phyloP scores from a whole-genome alignment of 176 grass and related monocot genomes.

The Thinopyrum elongatum region DNA sequence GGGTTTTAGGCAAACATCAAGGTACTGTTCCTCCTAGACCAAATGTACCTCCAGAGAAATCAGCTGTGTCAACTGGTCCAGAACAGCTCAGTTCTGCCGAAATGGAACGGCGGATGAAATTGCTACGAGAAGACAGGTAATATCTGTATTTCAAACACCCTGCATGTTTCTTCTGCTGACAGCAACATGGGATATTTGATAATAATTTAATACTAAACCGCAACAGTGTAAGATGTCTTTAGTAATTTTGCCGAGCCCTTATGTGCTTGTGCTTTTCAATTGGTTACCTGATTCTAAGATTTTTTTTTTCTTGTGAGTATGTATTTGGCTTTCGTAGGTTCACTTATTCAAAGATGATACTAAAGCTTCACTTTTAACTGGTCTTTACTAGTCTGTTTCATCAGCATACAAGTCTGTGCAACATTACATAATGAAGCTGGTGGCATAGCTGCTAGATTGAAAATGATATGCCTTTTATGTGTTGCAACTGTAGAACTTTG shows the following conservation, averaged over 20 bases:
- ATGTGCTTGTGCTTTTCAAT: constrained; percentile 5
- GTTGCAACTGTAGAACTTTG: not conserved
- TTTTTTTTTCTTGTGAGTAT: not conserved
- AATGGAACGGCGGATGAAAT: constrained; percentile 78
- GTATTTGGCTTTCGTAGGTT: not conserved
- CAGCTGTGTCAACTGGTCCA: constrained; percentile 37
- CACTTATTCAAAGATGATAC: not conserved
- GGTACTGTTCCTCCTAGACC: constrained; percentile 33
- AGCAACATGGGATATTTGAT: not conserved
- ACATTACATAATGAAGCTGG: not conserved
- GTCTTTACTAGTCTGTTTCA: not conserved
- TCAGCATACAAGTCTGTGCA: not conserved
- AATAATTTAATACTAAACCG: not conserved
- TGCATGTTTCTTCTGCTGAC: not conserved
- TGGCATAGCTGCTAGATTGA: constrained; percentile 3
- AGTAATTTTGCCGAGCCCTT: not conserved
- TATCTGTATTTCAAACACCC: constrained; percentile 10
- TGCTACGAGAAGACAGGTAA: constrained; percentile 93
- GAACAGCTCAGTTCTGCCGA: constrained; percentile 81
- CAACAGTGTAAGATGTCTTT: not conserved
- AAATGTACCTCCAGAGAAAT: constrained; percentile 58
- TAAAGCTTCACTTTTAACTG: not conserved
- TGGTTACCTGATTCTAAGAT: constrained; percentile 2
- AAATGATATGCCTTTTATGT: constrained; percentile 13
- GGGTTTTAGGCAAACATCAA: constrained; percentile 80